Conservation (phyloP, 176 grass and related monocot species). For the Aegilops longissima region DNA sequence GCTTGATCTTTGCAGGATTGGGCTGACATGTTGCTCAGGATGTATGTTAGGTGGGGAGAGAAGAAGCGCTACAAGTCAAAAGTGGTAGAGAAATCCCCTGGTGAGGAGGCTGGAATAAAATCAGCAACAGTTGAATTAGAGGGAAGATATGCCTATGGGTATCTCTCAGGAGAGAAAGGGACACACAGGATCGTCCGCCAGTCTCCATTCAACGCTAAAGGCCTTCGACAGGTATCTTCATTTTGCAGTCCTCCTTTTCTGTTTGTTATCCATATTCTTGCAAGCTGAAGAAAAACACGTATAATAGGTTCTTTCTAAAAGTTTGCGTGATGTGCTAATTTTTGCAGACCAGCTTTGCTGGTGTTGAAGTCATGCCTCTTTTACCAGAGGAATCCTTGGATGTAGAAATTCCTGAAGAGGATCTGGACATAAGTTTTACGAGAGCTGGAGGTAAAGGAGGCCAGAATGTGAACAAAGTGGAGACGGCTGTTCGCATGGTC, state of each 20-base stretch:
- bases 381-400: slow-evolving; percentile 76
- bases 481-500: slow-evolving; percentile 92
- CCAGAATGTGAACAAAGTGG: slow-evolving; percentile 99
- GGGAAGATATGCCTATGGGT: slow-evolving; percentile 89
- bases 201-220: slow-evolving; percentile 97
- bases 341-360: slow-evolving; percentile 91
- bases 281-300: neutral
- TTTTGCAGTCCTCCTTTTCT: slow-evolving; percentile 1
- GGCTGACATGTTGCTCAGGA: slow-evolving; percentile 92
- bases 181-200: slow-evolving; percentile 95
- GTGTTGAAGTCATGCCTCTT: slow-evolving; percentile 95
- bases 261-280: neutral
- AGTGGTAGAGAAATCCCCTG: slow-evolving; percentile 82
- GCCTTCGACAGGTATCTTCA: slow-evolving; percentile 76
- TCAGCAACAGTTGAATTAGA: slow-evolving; percentile 84
- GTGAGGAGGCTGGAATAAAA: slow-evolving; percentile 98
- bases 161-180: slow-evolving; percentile 97
- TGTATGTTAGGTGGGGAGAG: slow-evolving; percentile 96
- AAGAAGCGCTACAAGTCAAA: slow-evolving; percentile 88
- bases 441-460: slow-evolving; percentile 97
- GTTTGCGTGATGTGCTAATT: neutral
- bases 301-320: neutral
- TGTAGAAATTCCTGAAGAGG: slow-evolving; percentile 95
- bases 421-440: slow-evolving; percentile 85
- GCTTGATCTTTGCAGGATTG: slow-evolving; percentile 81